A percentile compares a stretch with the other conserved stretches of the same genome.
Conservation (phyloP, 345 rosid genomes). For the Corchorus olitorius region DNA sequence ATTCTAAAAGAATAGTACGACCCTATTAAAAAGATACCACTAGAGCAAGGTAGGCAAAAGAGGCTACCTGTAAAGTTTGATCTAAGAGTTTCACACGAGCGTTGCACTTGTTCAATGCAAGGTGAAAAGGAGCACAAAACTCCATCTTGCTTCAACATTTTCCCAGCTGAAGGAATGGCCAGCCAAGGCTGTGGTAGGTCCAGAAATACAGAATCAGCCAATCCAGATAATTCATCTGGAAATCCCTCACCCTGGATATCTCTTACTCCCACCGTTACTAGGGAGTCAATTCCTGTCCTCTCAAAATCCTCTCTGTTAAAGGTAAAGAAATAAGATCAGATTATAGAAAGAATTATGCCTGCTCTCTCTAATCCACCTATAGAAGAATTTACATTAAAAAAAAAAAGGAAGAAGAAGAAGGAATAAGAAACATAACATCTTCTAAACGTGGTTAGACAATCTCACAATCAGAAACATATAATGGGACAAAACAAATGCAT, state of each 20-base stretch:
- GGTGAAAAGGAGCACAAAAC: constrained; percentile 91
- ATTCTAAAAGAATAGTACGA: neutral
- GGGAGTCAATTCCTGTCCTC: constrained; percentile 65
- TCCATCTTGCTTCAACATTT: constrained; percentile 87
- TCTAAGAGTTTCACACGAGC: constrained; percentile 74
- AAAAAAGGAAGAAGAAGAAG: neutral
- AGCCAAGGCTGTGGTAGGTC: constrained; percentile 93
- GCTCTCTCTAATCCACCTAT: neutral
- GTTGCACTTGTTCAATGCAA: constrained; percentile 95
- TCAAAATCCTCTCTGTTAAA: constrained; percentile 76
- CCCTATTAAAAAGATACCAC: neutral
- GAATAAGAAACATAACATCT: neutral
- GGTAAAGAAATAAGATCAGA: neutral
- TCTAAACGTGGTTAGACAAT: too few species aligned
- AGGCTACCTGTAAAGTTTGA: constrained; percentile 67
- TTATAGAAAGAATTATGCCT: neutral
- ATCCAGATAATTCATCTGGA: constrained; percentile 63
- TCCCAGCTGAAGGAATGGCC: constrained; percentile 71
- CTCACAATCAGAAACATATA: neutral
- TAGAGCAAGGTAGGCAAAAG: neutral
- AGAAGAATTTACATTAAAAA: neutral
- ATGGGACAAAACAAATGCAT: neutral
- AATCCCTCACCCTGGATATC: constrained; percentile 94
- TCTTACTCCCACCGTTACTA: constrained; percentile 83
- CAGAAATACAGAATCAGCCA: constrained; percentile 74